These are phyloP conservation scores for Neocallimastix lanati DNA, from an alignment of 192 early-diverging fungal genomes.

Conservation along the genomic window DNA sequence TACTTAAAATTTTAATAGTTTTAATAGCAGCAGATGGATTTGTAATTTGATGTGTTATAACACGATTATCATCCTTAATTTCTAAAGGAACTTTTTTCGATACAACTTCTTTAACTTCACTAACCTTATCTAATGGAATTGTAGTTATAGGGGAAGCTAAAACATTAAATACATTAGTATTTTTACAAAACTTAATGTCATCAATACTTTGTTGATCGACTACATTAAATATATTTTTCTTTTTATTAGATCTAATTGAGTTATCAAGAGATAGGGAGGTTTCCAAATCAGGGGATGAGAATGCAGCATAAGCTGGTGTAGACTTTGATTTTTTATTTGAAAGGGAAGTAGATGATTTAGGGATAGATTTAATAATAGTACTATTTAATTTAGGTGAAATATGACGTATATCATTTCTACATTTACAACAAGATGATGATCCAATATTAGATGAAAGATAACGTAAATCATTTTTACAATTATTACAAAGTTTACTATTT, in stretches of 20 bases:
- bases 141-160: neutral
- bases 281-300: too few species aligned
- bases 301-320: too few species aligned
- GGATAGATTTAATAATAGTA: neutral
- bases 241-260: neutral
- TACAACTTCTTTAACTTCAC: neutral
- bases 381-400: neutral
- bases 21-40: neutral
- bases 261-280: too few species aligned
- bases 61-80: neutral
- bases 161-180: neutral
- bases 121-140: neutral
- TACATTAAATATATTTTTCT: neutral
- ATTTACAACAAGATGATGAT: neutral
- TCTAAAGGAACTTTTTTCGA: neutral
- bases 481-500: neutral
- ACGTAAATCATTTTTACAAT: neutral
- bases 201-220: neutral
- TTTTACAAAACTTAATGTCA: neutral
- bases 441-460: neutral
- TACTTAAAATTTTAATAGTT: neutral
- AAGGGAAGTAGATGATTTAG: neutral
- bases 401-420: neutral
- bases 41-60: neutral
- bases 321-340: too few species aligned